Percentiles rank a stretch among this genome's conserved stretches.
Conservation (phyloP, 108 stramenopile genomes). For the Conticribra guillardii region DNA sequence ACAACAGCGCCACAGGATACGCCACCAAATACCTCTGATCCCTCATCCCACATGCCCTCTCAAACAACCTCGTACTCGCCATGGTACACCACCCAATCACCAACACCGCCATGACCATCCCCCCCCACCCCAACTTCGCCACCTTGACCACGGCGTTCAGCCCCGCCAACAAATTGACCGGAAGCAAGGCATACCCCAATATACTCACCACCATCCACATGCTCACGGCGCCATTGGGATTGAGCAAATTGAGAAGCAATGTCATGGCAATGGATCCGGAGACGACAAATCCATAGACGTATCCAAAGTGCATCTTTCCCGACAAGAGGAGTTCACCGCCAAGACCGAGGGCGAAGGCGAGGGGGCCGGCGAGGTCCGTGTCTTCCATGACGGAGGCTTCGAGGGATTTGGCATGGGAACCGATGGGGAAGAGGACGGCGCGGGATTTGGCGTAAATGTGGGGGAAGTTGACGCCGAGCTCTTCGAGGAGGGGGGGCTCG, state of each 20-base stretch:
- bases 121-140: constrained; percentile 71
- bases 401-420: constrained; percentile 39
- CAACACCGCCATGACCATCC: constrained; percentile 75
- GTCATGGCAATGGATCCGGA: constrained; percentile 87
- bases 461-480: constrained; percentile 94
- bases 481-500: constrained; percentile 98
- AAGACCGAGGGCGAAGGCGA: constrained; percentile 87
- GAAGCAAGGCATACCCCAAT: constrained; percentile 96
- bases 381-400: constrained; percentile 61
- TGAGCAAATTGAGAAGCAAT: constrained; percentile 93
- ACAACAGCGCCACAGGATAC: constrained; percentile 95
- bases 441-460: constrained; percentile 95
- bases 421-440: constrained; percentile 82
- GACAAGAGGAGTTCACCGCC: constrained; percentile 91
- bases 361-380: constrained; percentile 96
- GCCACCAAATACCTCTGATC: constrained; percentile 97
- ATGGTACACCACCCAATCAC: constrained; percentile 94
- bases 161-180: constrained; percentile 94
- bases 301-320: constrained; percentile 98
- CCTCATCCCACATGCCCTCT: constrained; percentile 89
- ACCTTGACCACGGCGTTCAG: constrained; percentile 81
- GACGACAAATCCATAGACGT: constrained; percentile 98
- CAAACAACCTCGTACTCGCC: constrained; percentile 92
- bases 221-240: constrained; percentile 69
- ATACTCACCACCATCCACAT: constrained; percentile 89